phyloP scores from a whole-genome alignment of 805 yeast species.

The Metahyphopichia silvanorum region DNA sequence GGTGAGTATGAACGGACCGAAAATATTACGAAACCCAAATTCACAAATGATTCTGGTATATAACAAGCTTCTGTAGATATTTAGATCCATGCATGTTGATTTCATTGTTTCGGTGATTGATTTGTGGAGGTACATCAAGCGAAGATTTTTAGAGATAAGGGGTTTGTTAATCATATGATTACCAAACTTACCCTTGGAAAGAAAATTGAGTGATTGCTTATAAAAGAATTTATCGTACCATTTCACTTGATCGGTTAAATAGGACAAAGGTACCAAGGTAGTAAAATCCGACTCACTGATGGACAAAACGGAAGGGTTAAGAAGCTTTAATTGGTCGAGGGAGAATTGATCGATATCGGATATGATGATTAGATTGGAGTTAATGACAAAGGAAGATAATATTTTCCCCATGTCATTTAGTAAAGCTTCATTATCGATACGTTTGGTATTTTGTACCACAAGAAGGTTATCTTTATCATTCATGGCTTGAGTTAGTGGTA shows the following conservation, averaged over 20 bases:
- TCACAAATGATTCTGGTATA: slow-evolving; percentile 55
- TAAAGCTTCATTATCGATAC: slow-evolving; percentile 20
- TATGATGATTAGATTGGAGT: slow-evolving; percentile 21
- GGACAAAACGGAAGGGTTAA: slow-evolving; percentile 29
- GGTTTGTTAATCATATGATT: slow-evolving; percentile 7
- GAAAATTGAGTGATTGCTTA: slow-evolving; percentile 37
- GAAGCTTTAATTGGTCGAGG: slow-evolving; percentile 6
- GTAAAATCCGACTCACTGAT: slow-evolving; percentile 19
- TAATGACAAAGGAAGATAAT: slow-evolving; percentile 36
- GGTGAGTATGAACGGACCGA: slow-evolving; percentile 59
- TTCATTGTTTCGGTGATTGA: slow-evolving; percentile 13
- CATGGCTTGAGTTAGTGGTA: slow-evolving; percentile 38
- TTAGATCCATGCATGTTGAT: slow-evolving; percentile 25
- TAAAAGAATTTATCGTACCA: slow-evolving; percentile 17
- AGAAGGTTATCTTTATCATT: slow-evolving; percentile 20
- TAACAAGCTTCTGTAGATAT: slow-evolving; percentile 40
- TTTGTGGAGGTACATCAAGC: slow-evolving; percentile 42
- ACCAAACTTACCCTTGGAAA: slow-evolving; percentile 50
- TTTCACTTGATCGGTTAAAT: slow-evolving; percentile 4
- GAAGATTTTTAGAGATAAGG: slow-evolving; percentile 12
- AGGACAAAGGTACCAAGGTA: slow-evolving; percentile 12
- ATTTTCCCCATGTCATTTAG: slow-evolving; percentile 33
- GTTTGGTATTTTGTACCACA: slow-evolving; percentile 14
- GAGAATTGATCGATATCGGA: slow-evolving; percentile 3
- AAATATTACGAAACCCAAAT: slow-evolving; percentile 36